phyloP scores from a whole-genome alignment of 2,329 filamentous ascomycete species.

The Fusarium scirpi region DNA sequence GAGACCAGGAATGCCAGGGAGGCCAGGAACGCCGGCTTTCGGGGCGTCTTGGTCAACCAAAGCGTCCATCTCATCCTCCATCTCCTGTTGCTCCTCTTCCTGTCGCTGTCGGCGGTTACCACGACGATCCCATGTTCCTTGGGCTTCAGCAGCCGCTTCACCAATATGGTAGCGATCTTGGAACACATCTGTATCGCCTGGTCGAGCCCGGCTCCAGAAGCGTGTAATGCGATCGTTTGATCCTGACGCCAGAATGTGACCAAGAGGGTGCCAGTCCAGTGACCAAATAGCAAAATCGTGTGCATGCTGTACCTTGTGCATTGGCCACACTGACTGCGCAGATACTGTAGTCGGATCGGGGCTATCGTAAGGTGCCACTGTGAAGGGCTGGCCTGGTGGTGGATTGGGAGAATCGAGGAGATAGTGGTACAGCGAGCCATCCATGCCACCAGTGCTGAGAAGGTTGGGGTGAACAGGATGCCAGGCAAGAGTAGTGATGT shows the following conservation, averaged over 20 bases:
- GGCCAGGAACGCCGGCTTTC: slow-evolving; percentile 56
- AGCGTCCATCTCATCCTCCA: slow-evolving; percentile 92
- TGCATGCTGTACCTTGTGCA: slow-evolving; percentile 86
- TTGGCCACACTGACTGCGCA: slow-evolving; percentile 91
- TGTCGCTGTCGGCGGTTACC: slow-evolving; percentile 82
- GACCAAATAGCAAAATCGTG: slow-evolving; percentile 98
- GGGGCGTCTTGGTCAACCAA: slow-evolving; percentile 87
- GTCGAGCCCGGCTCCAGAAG: slow-evolving; percentile 93
- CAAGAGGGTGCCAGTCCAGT: slow-evolving; percentile 95
- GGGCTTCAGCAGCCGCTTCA: slow-evolving; percentile 90
- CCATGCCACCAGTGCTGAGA: slow-evolving; percentile 89
- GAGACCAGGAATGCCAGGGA: slow-evolving; percentile 70
- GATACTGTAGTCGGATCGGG: slow-evolving; percentile 83
- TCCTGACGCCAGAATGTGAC: slow-evolving; percentile 93
- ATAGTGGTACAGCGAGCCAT: slow-evolving; percentile 92
- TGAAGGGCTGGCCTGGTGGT: slow-evolving; percentile 76
- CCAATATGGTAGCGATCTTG: slow-evolving; percentile 97
- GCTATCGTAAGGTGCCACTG: slow-evolving; percentile 85
- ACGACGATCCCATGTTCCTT: slow-evolving; percentile 92
- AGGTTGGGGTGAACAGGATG: slow-evolving; percentile 92
- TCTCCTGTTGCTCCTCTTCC: slow-evolving; percentile 93
- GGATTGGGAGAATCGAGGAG: slow-evolving; percentile 95
- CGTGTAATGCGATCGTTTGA: slow-evolving; percentile 97
- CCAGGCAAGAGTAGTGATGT: slow-evolving; percentile 92
- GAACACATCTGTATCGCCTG: slow-evolving; percentile 85